Evolutionary conservation across 495 filamentous ascomycete genomes (phyloP).

Genomic region (Hyaloscypha bicolor): DNA sequence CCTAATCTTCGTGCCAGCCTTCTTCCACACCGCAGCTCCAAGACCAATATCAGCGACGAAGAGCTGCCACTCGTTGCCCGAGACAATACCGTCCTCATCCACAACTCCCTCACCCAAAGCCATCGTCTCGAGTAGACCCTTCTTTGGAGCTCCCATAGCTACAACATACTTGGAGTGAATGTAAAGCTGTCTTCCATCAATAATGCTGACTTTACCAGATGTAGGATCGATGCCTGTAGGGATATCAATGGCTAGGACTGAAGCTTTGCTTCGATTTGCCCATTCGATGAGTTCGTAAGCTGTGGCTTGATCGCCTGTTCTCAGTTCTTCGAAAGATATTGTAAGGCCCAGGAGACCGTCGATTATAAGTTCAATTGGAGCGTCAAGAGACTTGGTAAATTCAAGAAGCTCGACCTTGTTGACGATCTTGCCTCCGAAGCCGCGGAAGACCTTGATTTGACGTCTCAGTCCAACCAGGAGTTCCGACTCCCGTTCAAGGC

Average conservation of each 20-base stretch:
- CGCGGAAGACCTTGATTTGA: conserved; percentile 75
- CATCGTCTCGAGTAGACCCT: conserved; percentile 74
- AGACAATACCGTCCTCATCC: conserved; percentile 38
- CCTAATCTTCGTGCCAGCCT: conserved; percentile 75
- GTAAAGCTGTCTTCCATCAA: conserved; percentile 71
- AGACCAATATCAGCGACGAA: conserved; percentile 87
- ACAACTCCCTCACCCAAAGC: conserved; percentile 57
- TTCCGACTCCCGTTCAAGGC: conserved; percentile 71
- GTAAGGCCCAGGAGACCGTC: conserved; percentile 88
- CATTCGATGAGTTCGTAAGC: conserved; percentile 84
- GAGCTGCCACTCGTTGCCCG: conserved; percentile 64
- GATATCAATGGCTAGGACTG: conserved; percentile 80
- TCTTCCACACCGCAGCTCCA: conserved; percentile 78
- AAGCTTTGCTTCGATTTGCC: conserved; percentile 79
- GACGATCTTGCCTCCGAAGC: conserved; percentile 71
- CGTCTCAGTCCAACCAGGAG: conserved; percentile 73
- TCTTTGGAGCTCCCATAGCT: conserved; percentile 81
- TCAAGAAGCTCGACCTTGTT: conserved; percentile 57
- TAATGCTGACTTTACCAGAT: conserved; percentile 59
- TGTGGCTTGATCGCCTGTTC: conserved; percentile 77
- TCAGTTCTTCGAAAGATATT: conserved; percentile 78
- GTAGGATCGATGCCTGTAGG: conserved; percentile 84
- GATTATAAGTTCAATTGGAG: conserved; percentile 74
- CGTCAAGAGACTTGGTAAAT: conserved; percentile 38
- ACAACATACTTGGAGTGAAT: conserved; percentile 78